A percentile compares a stretch with the other conserved stretches of the same genome.
These are phyloP conservation scores for Brassica rapa DNA, from an alignment of 345 rosid species.

Conservation along the genomic window DNA sequence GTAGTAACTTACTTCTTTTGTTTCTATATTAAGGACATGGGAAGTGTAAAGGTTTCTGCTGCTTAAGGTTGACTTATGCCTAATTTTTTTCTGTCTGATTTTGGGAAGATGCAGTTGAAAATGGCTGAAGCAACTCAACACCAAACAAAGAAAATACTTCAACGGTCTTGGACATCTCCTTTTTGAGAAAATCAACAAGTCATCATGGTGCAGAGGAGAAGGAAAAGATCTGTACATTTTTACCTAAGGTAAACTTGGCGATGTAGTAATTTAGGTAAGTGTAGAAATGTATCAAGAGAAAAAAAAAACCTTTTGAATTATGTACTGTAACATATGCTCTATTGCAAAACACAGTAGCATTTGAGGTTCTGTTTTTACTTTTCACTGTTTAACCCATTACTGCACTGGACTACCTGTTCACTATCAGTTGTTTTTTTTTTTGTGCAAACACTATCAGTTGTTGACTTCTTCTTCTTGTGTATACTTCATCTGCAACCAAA, in stretches of 20 bases:
- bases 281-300: slow-evolving; percentile 10
- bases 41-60: slow-evolving; percentile 5
- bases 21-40: not conserved
- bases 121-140: slow-evolving; percentile 48
- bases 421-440: too few species aligned
- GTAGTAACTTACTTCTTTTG: not conserved
- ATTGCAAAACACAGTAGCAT: not conserved
- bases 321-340: not conserved
- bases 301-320: not conserved
- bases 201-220: slow-evolving; percentile 1
- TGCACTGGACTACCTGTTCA: not conserved
- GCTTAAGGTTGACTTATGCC: not conserved
- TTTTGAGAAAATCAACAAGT: slow-evolving; percentile 53
- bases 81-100: slow-evolving; percentile 6
- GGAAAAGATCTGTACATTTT: slow-evolving; percentile 20
- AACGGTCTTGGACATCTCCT: slow-evolving; percentile 70
- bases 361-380: slow-evolving; percentile 8
- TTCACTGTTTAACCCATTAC: not conserved
- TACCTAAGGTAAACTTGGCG: slow-evolving; percentile 24
- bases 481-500: not conserved
- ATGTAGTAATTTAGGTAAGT: slow-evolving; percentile 7
- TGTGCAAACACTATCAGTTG: too few species aligned
- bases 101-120: slow-evolving; percentile 44
- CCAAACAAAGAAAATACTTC: slow-evolving; percentile 49
- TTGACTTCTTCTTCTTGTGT: slow-evolving; percentile 2